A percentile compares a stretch with the other conserved stretches of the same genome.
phyloP scores from a whole-genome alignment of 1,284 basidiomycete genomes.

The Cystobasidiaceae sp. region DNA sequence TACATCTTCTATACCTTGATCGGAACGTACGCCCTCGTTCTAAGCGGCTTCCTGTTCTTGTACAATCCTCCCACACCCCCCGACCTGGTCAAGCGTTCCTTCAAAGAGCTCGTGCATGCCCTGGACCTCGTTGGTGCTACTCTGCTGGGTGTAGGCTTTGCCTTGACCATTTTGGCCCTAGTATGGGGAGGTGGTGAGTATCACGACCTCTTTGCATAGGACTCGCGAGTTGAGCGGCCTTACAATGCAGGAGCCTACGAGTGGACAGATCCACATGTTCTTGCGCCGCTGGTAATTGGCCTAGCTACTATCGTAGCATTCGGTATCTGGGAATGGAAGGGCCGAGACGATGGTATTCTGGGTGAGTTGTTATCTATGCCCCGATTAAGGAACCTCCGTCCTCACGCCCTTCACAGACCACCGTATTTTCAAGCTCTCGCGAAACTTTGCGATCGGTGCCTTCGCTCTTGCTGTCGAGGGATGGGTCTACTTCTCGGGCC shows the following conservation, averaged over 20 bases:
- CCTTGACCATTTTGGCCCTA: neutral
- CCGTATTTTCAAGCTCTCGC: neutral
- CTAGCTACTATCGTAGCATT: neutral
- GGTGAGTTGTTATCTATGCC: too few relatives aligned
- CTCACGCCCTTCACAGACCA: neutral
- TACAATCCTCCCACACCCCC: constrained; percentile 25
- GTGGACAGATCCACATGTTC: neutral
- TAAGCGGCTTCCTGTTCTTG: neutral
- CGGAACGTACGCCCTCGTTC: neutral
- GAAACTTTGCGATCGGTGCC: neutral
- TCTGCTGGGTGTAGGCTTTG: neutral
- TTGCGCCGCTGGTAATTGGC: neutral
- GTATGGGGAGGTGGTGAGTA: neutral
- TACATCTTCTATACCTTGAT: neutral
- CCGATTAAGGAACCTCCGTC: too few relatives aligned
- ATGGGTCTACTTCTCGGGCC: neutral
- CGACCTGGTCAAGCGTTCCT: constrained; percentile 5
- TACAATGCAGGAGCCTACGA: neutral
- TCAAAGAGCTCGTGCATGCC: neutral
- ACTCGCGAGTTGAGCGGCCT: neutral
- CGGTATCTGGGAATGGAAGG: constrained; percentile 3
- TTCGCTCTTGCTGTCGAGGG: neutral
- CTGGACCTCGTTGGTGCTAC: neutral
- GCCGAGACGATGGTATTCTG: neutral
- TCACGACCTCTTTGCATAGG: neutral